phyloP scores from a whole-genome alignment of 768 basidiomycete species.

The Hygrocybe coccinea region DNA sequence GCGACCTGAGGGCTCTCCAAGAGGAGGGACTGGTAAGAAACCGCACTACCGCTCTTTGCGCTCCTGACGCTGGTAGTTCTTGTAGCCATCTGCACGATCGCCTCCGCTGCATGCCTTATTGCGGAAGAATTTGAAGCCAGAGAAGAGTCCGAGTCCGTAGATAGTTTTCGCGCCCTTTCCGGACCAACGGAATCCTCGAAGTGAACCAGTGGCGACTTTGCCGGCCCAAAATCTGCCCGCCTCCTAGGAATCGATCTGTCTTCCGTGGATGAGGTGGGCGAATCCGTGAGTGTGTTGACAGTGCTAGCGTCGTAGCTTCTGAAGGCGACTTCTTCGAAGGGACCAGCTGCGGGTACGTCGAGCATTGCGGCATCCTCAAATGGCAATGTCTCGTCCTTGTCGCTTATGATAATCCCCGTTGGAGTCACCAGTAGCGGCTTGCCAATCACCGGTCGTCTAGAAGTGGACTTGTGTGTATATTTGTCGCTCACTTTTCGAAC shows the following conservation, averaged over 20 bases:
- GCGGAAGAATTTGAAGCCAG: constrained; percentile 32
- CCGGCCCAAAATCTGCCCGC: constrained; percentile 65
- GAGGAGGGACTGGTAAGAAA: constrained; percentile 36
- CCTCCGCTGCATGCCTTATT: constrained; percentile 39
- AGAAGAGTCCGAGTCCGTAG: constrained; percentile 30
- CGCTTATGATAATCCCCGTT: not conserved
- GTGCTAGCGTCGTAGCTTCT: constrained; percentile 40
- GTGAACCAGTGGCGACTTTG: constrained; percentile 33
- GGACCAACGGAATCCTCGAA: constrained; percentile 33
- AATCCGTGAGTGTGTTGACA: constrained; percentile 47
- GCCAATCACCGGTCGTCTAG: constrained; percentile 50
- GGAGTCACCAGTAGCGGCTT: constrained; percentile 47
- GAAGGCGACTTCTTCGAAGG: constrained; percentile 39
- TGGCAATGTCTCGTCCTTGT: constrained; percentile 17
- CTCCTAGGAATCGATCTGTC: constrained; percentile 62
- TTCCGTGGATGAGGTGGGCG: constrained; percentile 62
- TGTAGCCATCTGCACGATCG: constrained; percentile 43
- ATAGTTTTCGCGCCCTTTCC: constrained; percentile 32
- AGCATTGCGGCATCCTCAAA: constrained; percentile 18
- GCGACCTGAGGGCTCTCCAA: constrained; percentile 27
- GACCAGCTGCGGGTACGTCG: constrained; percentile 33
- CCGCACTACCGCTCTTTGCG: constrained; percentile 35
- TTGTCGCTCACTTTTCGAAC: constrained; percentile 67
- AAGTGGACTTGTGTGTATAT: constrained; percentile 33
- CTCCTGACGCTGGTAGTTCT: constrained; percentile 54